phyloP scores from a whole-genome alignment of 164 flowering plant genomes.

The Umbellularia californica region DNA sequence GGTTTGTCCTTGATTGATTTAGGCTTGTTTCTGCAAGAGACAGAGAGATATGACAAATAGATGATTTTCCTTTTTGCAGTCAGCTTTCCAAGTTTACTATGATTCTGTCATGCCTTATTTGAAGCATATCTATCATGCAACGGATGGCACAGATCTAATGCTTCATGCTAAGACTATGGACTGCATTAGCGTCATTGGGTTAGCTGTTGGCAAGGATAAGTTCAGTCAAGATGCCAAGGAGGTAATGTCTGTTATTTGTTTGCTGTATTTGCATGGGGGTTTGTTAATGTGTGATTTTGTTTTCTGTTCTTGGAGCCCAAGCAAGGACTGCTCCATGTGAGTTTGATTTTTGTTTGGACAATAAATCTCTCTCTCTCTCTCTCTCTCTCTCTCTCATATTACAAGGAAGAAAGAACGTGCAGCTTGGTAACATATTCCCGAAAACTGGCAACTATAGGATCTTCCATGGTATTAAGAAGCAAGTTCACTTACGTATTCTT shows the following conservation, averaged over 20 bases:
- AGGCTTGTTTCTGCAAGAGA: neutral
- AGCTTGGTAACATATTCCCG: no score
- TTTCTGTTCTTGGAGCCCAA: neutral
- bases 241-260: slow-evolving; percentile 7
- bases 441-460: no score
- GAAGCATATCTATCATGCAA: slow-evolving; percentile 26
- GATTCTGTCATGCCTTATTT: slow-evolving; percentile 24
- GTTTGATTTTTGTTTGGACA: neutral
- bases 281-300: neutral
- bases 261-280: no score
- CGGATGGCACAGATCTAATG: slow-evolving; percentile 26
- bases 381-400: no score
- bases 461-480: no score
- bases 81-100: slow-evolving; percentile 23
- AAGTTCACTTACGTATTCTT: no score
- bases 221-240: slow-evolving; percentile 27
- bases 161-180: slow-evolving; percentile 36
- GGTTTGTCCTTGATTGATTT: slow-evolving; percentile 8
- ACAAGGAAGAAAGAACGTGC: no score
- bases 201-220: slow-evolving; percentile 41
- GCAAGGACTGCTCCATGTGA: neutral
- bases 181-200: slow-evolving; percentile 33
- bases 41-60: neutral
- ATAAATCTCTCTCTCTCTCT: no score
- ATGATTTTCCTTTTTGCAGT: slow-evolving; percentile 11